phyloP scores from a whole-genome alignment of 192 early-diverging fungal species.

The Mortierella hygrophila region DNA sequence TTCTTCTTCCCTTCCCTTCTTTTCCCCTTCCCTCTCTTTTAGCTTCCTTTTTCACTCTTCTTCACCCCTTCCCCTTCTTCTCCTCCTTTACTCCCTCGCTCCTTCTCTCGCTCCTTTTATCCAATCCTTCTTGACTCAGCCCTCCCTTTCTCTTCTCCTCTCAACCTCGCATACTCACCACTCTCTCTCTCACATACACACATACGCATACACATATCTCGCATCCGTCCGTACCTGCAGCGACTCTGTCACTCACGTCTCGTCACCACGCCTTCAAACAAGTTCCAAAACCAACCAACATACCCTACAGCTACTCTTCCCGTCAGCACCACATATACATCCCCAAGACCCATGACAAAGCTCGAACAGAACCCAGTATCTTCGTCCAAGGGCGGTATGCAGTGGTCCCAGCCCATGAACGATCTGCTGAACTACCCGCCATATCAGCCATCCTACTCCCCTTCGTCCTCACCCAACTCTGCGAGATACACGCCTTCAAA shows the following conservation, averaged over 20 bases:
- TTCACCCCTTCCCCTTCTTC: neutral
- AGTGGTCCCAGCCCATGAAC: constrained; percentile 41
- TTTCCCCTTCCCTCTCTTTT: neutral
- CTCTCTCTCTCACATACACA: neutral
- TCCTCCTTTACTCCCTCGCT: neutral
- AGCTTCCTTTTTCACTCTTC: neutral
- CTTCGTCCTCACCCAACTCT: constrained; percentile 15
- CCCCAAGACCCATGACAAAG: constrained; percentile 35
- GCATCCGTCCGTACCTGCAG: constrained; percentile 8
- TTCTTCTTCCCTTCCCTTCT: neutral
- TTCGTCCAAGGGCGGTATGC: constrained; percentile 37
- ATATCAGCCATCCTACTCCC: constrained; percentile 17
- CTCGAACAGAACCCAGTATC: constrained; percentile 46
- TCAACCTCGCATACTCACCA: constrained; percentile 9
- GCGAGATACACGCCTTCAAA: constrained; percentile 13
- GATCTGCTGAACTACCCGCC: constrained; percentile 45
- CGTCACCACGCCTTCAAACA: neutral
- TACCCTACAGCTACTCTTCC: neutral
- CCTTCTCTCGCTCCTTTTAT: neutral
- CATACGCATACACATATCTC: neutral
- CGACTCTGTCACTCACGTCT: neutral
- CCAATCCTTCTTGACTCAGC: neutral
- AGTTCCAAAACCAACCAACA: neutral
- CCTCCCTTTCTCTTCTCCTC: constrained; percentile 15
- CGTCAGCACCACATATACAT: neutral